These are phyloP conservation scores for Kondoa subrosea DNA, from an alignment of 768 basidiomycete genomes.

Conservation along the genomic window DNA sequence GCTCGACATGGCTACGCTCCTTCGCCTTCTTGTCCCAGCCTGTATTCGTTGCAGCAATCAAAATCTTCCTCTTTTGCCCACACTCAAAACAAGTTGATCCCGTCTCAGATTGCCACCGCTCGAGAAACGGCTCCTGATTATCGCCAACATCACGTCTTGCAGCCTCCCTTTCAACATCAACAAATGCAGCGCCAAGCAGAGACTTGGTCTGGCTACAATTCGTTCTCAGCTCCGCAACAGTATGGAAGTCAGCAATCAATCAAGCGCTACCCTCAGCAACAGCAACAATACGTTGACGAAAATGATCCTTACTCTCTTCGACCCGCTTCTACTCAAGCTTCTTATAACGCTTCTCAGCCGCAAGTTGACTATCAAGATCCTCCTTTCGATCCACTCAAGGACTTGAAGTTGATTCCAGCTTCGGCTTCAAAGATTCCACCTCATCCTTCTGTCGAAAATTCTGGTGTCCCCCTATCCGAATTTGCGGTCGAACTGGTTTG, in stretches of 20 bases:
- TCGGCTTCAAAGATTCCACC: slow-evolving; percentile 22
- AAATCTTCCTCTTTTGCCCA: neutral
- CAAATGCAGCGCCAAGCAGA: neutral
- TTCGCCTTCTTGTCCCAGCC: neutral
- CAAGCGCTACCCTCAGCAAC: neutral
- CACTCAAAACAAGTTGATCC: neutral
- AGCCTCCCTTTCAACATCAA: neutral
- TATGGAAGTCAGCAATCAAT: neutral
- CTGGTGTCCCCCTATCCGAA: slow-evolving; percentile 25
- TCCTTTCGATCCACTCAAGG: neutral
- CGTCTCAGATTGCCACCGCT: neutral
- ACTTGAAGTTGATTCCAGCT: slow-evolving; percentile 1
- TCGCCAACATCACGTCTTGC: neutral
- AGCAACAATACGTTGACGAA: neutral
- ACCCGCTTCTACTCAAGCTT: neutral
- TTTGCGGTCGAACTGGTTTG: slow-evolving; percentile 26
- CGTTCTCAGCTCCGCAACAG: neutral
- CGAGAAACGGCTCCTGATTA: neutral
- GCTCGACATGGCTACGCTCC: neutral
- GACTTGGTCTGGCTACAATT: neutral
- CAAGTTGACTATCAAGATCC: slow-evolving; percentile 1
- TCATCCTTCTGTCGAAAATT: slow-evolving; percentile 23
- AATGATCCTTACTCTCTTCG: neutral
- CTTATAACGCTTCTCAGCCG: neutral
- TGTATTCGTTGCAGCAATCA: neutral